Evolutionary conservation across 208 protist species (phyloP), one percentile per base, ranked within the genome.

Genomic region (Acanthamoeba lugdunensis): DNA sequence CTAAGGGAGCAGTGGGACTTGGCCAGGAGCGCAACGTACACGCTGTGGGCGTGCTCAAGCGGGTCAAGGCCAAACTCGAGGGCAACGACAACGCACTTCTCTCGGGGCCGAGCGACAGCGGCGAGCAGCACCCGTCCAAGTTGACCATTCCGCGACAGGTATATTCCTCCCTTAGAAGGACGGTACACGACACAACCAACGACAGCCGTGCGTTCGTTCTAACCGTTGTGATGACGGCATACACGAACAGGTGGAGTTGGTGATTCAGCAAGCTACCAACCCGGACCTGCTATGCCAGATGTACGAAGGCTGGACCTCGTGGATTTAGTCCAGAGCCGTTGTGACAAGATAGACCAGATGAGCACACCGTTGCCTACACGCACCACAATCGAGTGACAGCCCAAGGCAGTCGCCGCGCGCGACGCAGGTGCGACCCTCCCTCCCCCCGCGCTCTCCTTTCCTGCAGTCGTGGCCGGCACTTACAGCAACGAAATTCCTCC

Each of bases 251-350:
- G 90, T 95, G 30, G 69, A 94, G 28, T 45, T 45, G 52, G 41
- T 94, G 28, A 93, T 95, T 18, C 30, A 94, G 65, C n/a, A 87
- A 30, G 94, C 94, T 8, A 94, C 90, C n/a, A 92, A 69, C 48
- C 16, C 48, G 3, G 94, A 95, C n/a, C 61, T 90, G 37, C 41
- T 95, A 41, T 82, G 90, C 52, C 25, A 73, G 45, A 95, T 95
- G 94, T 95, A 95, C 77, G 94, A 95, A 90, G 94, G 94, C 18
- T 95, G 94, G 94, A 95, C 85, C 14, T 71, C 94, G 14, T 95
- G 94, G 94, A 95, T 95, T 18, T 95, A 52, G 45, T 11, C 45
- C 45, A 48, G 45, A 48, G 45, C 2, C 7, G 45, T 48, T 48
- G 45, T 11, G 45, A 48, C 45, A 11, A 48, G 45, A 48, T 48